Percentiles rank a stretch among this genome's conserved stretches.
These are phyloP conservation scores for Blastobotrys serpentis DNA, from an alignment of 1,139 yeast species.

Conservation along the genomic window DNA sequence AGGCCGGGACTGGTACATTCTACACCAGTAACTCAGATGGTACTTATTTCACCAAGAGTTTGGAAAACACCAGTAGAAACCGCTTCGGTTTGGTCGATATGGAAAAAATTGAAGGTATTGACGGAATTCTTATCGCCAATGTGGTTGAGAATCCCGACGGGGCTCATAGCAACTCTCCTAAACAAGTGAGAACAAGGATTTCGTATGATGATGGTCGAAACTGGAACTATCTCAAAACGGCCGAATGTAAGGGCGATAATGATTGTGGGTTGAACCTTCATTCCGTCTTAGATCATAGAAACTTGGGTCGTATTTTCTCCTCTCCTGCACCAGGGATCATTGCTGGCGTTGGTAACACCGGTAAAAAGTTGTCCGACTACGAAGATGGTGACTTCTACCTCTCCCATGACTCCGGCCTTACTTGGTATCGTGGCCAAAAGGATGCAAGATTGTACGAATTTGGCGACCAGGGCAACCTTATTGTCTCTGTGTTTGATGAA, in stretches of 20 bases:
- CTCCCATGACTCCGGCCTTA: slow-evolving; percentile 75
- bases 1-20: slow-evolving; percentile 41
- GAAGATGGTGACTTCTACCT: slow-evolving; percentile 46
- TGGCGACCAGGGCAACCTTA: slow-evolving; percentile 80
- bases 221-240: slow-evolving; percentile 57
- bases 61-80: slow-evolving; percentile 47
- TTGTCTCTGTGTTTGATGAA: slow-evolving; percentile 56
- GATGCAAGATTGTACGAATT: slow-evolving; percentile 59
- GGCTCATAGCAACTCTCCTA: slow-evolving; percentile 25
- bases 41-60: slow-evolving; percentile 48
- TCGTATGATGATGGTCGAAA: slow-evolving; percentile 65
- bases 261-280: slow-evolving; percentile 60
- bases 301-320: slow-evolving; percentile 56
- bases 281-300: slow-evolving; percentile 50
- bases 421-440: slow-evolving; percentile 62
- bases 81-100: slow-evolving; percentile 44
- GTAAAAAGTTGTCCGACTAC: slow-evolving; percentile 30
- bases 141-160: slow-evolving; percentile 33
- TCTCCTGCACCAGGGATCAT: slow-evolving; percentile 75
- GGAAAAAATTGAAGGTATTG: slow-evolving; percentile 57
- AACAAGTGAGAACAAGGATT: slow-evolving; percentile 42
- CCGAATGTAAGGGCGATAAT: slow-evolving; percentile 40
- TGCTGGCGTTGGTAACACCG: slow-evolving; percentile 47
- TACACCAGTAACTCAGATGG: slow-evolving; percentile 68
- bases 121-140: slow-evolving; percentile 70